Base-by-base conservation (phyloP, 2,329 filamentous ascomycete genomes). In the Cercospora brassicicola region DNA sequence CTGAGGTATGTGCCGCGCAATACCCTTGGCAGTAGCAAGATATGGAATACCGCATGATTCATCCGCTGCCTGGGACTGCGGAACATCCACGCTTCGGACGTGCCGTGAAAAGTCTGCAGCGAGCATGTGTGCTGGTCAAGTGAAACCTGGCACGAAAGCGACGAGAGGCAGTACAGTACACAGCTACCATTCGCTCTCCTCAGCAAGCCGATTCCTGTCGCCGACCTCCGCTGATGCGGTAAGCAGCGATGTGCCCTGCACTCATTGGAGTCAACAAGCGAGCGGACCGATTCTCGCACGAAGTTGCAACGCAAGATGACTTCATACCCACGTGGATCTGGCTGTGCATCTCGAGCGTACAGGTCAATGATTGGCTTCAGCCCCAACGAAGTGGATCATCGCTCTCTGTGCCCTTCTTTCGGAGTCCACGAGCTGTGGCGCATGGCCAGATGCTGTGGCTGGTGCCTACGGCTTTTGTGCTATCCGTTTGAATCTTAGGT, bases 321-420 rank as follows among this genome's bases (percentile, higher is more conserved):
- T 36, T 55, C 42, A 55, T 55, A 62, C 15, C 15, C 39, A 62
- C 60, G 42, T 62, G 60, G 60, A 31, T 62, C 18, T 51, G 60
- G 60, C 60, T 31, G 60, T 62, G 60, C 60, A 36, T n/a, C 9
- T 3, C 23, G 2, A 5, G 8, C 20, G 0, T 15, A 31, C n/a
- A 13, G 4, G 20, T 36, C 55, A 59, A 9, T n/a, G 48, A 55
- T 55, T 55, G 48, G 48, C 15, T 7, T 8, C 23, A 8, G 26
- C 6, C 23, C 28, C 48, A 11, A 13, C 11, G 11, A 20, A 11
- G 48, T 6, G 48, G 48, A 20, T 20, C 30, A n/a, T 57, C 53
- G 53, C 23, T 23, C 20, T 56, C 53, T 56, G 53, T 30, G 18
- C 28, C 15, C n/a, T 59, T 59, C 55, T 18, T 15, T 59, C 55